phyloP scores from a whole-genome alignment of 495 filamentous ascomycete species.

The Parachaetomium inaequale region DNA sequence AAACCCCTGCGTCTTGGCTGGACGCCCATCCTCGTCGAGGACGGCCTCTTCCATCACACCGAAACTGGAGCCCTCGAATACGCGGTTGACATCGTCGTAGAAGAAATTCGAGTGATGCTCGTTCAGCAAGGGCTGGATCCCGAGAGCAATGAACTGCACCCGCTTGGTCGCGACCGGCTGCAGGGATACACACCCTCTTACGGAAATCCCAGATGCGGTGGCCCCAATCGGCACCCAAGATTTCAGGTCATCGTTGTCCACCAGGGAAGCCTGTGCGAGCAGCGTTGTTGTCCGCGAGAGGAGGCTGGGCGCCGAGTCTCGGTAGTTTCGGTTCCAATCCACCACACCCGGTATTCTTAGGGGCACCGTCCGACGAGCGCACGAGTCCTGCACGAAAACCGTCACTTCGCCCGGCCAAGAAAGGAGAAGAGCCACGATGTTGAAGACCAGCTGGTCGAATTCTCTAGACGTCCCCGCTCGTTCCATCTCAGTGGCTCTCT shows the following conservation, averaged over 20 bases:
- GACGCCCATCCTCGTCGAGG: constrained; percentile 25
- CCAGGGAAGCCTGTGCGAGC: constrained; percentile 61
- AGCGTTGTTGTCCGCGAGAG: constrained; percentile 35
- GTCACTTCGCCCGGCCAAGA: constrained; percentile 52
- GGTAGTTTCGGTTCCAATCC: not conserved
- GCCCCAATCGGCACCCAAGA: constrained; percentile 69
- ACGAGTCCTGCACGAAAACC: constrained; percentile 44
- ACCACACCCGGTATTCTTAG: constrained; percentile 17
- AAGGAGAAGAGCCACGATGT: constrained; percentile 61
- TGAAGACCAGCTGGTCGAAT: constrained; percentile 63
- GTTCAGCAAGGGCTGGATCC: constrained; percentile 56
- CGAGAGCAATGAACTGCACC: constrained; percentile 76
- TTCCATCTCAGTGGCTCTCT: constrained; percentile 61
- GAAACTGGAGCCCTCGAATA: constrained; percentile 77
- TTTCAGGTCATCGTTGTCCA: constrained; percentile 46
- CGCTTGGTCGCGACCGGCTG: constrained; percentile 65
- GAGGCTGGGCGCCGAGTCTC: not conserved
- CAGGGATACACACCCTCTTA: constrained; percentile 68
- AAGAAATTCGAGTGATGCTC: constrained; percentile 59
- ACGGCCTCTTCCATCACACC: constrained; percentile 54
- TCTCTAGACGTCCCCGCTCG: constrained; percentile 45
- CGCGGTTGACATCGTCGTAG: constrained; percentile 72
- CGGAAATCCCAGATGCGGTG: constrained; percentile 52
- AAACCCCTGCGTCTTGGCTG: constrained; percentile 42
- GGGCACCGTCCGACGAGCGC: constrained; percentile 12